Conservation (phyloP, 1,139 yeast species). For the Kazachstania sp. region DNA sequence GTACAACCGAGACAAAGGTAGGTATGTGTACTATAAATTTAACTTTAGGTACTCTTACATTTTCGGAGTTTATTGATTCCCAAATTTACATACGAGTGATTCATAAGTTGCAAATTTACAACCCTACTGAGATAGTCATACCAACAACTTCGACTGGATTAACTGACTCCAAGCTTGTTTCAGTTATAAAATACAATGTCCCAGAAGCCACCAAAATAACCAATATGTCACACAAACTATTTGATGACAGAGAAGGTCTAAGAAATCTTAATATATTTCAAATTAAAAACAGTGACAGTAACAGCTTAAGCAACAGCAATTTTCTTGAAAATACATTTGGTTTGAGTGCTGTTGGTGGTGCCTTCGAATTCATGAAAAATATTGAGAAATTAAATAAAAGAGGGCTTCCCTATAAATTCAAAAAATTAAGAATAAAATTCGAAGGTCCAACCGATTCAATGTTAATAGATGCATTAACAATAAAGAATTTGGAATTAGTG, state of each 20-base stretch:
- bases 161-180: slow-evolving; percentile 31
- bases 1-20: slow-evolving; percentile 28
- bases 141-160: slow-evolving; percentile 30
- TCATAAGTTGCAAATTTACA: slow-evolving; percentile 35
- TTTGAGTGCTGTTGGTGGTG: slow-evolving; percentile 34
- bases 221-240: slow-evolving; percentile 24
- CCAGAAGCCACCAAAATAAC: slow-evolving; percentile 22
- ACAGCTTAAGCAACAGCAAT: slow-evolving; percentile 14
- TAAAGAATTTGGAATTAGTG: slow-evolving; percentile 34
- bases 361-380: slow-evolving; percentile 21
- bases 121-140: slow-evolving; percentile 34
- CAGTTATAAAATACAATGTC: slow-evolving; percentile 33
- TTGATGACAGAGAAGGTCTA: slow-evolving; percentile 25
- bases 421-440: slow-evolving; percentile 33
- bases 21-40: slow-evolving; percentile 35
- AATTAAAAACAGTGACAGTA: slow-evolving; percentile 19
- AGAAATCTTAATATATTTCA: slow-evolving; percentile 15
- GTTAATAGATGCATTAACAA: slow-evolving; percentile 36
- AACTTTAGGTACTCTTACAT: slow-evolving; percentile 33
- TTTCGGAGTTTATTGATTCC: slow-evolving; percentile 36
- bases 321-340: slow-evolving; percentile 27
- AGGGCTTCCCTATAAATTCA: slow-evolving; percentile 8
- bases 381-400: neutral
- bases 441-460: slow-evolving; percentile 37
- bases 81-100: slow-evolving; percentile 40